A percentile compares a stretch with the other conserved stretches of the same genome.
phyloP scores from a whole-genome alignment of 1,284 basidiomycete species.

The Xerocomus tenax region DNA sequence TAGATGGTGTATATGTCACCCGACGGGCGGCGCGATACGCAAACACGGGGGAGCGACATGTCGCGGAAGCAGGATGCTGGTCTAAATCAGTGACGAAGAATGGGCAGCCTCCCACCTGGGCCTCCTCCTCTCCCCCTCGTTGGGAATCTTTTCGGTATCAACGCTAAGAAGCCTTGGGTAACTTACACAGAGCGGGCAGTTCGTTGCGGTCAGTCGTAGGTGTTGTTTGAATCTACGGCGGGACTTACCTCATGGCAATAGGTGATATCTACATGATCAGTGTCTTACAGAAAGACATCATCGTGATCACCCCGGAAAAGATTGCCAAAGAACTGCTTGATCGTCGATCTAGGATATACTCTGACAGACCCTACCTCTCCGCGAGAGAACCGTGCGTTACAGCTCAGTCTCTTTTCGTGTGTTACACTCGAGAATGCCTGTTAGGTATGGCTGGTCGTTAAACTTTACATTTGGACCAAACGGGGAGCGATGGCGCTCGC shows the following conservation, averaged over 20 bases:
- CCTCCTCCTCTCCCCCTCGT: conserved; percentile 19
- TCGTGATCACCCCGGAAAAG: conserved; percentile 22
- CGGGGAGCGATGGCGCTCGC: conserved; percentile 20
- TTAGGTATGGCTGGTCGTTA: conserved; percentile 24
- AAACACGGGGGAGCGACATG: too few relatives aligned
- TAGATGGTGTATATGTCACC: too few relatives aligned
- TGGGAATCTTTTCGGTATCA: conserved; percentile 20
- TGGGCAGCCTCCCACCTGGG: conserved; percentile 23
- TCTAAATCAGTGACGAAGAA: too few relatives aligned
- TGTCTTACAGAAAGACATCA: conserved; percentile 20
- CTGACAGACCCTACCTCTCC: conserved; percentile 24
- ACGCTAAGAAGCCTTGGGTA: conserved; percentile 15
- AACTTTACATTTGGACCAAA: conserved; percentile 19
- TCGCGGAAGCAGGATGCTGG: too few relatives aligned
- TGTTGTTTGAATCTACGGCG: background rate
- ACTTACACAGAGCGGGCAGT: conserved; percentile 10
- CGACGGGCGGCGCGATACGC: too few relatives aligned
- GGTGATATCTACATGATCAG: conserved; percentile 21
- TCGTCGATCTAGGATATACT: conserved; percentile 21
- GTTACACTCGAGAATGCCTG: conserved; percentile 1
- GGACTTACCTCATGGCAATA: conserved; percentile 3
- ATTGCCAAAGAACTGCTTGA: conserved; percentile 24
- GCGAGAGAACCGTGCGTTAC: conserved; percentile 18
- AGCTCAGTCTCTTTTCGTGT: background rate
- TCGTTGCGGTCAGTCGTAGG: conserved; percentile 14